Conservation (phyloP, 192 early-diverging fungal species). For the Polychytrium aggregatum region DNA sequence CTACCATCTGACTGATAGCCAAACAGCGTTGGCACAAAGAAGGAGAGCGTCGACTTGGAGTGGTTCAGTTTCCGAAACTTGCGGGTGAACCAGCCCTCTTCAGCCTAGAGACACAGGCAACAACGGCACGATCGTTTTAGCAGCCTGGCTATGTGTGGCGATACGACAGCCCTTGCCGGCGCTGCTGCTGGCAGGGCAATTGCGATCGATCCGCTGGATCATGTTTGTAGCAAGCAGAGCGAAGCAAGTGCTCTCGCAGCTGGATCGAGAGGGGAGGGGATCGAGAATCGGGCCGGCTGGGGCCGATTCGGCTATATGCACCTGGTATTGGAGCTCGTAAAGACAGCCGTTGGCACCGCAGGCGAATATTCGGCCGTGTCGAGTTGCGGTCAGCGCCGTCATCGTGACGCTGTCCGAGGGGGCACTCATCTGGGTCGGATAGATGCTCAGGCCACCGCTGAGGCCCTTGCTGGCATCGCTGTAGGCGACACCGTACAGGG, state of each 20-base stretch:
- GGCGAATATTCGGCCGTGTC: constrained; percentile 89
- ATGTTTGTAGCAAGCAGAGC: no score
- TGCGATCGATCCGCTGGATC: no score
- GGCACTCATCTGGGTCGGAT: constrained; percentile 66
- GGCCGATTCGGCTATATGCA: no score
- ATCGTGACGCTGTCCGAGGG: constrained; percentile 74
- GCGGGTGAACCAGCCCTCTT: constrained; percentile 77
- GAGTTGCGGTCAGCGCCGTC: constrained; percentile 64
- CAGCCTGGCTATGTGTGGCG: no score
- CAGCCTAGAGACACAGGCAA: no score
- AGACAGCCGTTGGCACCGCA: constrained; percentile 74
- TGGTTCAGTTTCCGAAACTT: constrained; percentile 68
- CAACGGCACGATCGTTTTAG: no score
- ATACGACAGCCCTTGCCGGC: no score
- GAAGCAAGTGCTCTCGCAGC: no score
- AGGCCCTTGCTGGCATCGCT: constrained; percentile 10
- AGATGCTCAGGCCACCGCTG: constrained; percentile 57
- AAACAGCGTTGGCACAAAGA: constrained; percentile 66
- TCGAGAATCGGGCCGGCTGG: no score
- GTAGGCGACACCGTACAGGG: constrained; percentile 63
- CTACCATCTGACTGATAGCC: constrained; percentile 52
- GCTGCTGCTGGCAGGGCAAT: no score
- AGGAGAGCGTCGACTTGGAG: constrained; percentile 46
- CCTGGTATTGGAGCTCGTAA: constrained; percentile 81
- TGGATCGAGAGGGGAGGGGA: no score